Evolutionary conservation across 2,329 filamentous ascomycete genomes (phyloP), one percentile per base, ranked within the genome.

Genomic region (Orbilia quercus): DNA sequence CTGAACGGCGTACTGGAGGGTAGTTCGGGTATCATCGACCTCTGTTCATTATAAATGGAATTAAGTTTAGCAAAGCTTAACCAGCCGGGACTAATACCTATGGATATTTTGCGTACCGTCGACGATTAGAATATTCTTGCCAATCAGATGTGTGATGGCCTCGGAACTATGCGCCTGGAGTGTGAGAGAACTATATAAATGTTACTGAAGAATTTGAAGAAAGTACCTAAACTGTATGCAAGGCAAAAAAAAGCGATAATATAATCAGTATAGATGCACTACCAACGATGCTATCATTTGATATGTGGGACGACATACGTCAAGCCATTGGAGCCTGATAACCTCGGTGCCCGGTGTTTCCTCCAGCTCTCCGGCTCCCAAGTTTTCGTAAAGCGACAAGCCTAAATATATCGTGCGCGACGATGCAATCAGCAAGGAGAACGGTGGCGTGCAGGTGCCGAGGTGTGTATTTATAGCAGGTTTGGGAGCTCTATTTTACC

Each of bases 241-340:
- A n/a, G n/a, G 28, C 28, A 31, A 5, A 31, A 31, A 31, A 5
- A 31, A 31, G 9, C 5, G 28, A n/a, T n/a, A n/a, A n/a, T n/a
- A n/a, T n/a, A n/a, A n/a, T n/a, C n/a, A n/a, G n/a, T n/a, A n/a
- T n/a, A n/a, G n/a, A n/a, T n/a, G 28, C 28, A 9, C 28, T n/a
- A 11, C 20, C 6, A 38, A 4, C 3, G 36, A 14, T 12, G 14
- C 6, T 40, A 7, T 5, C 16, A 45, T 42, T 31, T 9, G n/a
- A 42, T 4, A 47, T 16, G 22, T 28, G 48, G 28, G 3, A 38
- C 31, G 31, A 53, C 70, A 91, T 74, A 99, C 84, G 82, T 99
- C 95, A 67, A 99, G 88, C 95, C 95, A 99, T 86, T 99, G 95
- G 40, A 95, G 98, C 78, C 95, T 91, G 44, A 92, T 98, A 78